Evolutionary conservation across 2,329 filamentous ascomycete species (phyloP).

Genomic region (Fusarium subtropicale): DNA sequence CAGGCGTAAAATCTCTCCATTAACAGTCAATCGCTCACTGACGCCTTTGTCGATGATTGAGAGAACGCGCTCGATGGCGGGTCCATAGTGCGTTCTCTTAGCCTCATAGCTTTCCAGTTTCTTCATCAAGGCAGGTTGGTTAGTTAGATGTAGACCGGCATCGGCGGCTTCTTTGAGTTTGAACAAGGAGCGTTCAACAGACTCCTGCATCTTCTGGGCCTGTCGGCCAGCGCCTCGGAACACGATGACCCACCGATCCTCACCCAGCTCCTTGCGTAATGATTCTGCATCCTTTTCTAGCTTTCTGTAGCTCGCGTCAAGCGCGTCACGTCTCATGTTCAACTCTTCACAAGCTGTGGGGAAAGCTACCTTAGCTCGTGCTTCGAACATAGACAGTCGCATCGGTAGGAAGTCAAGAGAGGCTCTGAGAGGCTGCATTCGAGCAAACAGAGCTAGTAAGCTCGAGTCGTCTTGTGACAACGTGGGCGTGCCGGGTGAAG

Average conservation of each 20-base stretch:
- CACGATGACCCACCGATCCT: conserved; percentile 95
- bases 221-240: conserved; percentile 93
- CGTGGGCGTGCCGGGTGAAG: conserved; percentile 66
- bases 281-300: conserved; percentile 92
- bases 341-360: conserved; percentile 93
- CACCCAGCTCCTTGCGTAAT: conserved; percentile 87
- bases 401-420: conserved; percentile 97
- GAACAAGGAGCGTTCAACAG: conserved; percentile 84
- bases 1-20: conserved; percentile 90
- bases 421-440: conserved; percentile 93
- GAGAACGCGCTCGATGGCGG: conserved; percentile 90
- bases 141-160: conserved; percentile 77
- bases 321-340: conserved; percentile 75
- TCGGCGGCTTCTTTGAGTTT: conserved; percentile 87
- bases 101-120: conserved; percentile 94
- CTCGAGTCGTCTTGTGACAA: conserved; percentile 85
- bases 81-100: conserved; percentile 93
- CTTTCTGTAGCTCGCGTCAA: conserved; percentile 89
- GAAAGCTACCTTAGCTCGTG: conserved; percentile 80
- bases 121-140: conserved; percentile 76
- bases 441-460: conserved; percentile 88
- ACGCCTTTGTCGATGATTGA: conserved; percentile 97
- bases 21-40: conserved; percentile 93
- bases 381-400: conserved; percentile 87
- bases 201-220: conserved; percentile 96